Evolutionary conservation across 2,329 filamentous ascomycete species (phyloP).

Genomic region (Mollisia scopiformis): DNA sequence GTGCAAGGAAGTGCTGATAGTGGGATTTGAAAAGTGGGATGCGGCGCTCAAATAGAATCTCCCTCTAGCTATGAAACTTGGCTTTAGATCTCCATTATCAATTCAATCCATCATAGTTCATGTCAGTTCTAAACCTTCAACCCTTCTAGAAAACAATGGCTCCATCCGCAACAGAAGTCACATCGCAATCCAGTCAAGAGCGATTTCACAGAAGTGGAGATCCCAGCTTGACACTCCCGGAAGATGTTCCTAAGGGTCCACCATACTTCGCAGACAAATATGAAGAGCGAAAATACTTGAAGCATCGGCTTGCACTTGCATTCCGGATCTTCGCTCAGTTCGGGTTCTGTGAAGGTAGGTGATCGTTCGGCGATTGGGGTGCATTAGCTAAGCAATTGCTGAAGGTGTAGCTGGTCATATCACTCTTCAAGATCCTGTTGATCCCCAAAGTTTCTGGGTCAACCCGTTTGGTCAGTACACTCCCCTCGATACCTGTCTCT

Average conservation of each 20-base stretch:
- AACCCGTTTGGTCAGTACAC: conserved; percentile 38
- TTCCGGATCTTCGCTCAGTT: conserved; percentile 48
- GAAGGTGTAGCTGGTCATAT: conserved; percentile 46
- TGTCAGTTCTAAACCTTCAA: no score
- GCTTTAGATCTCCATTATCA: neutral
- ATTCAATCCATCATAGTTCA: no score
- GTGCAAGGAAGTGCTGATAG: neutral
- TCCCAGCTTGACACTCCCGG: conserved; percentile 13
- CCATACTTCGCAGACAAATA: conserved; percentile 42
- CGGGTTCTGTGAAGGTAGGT: conserved; percentile 41
- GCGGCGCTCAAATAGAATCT: neutral
- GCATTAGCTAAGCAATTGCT: no score
- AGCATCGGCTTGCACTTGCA: conserved; percentile 45
- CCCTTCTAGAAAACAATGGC: no score
- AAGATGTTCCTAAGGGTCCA: conserved; percentile 42
- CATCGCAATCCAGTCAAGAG: neutral
- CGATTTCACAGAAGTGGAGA: conserved; percentile 10
- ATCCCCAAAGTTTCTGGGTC: conserved; percentile 22
- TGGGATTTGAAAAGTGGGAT: neutral
- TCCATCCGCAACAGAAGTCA: neutral
- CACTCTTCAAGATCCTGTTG: conserved; percentile 31
- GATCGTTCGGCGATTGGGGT: neutral
- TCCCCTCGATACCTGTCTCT: conserved; percentile 44
- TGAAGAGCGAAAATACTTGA: conserved; percentile 32
- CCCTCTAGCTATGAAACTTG: neutral